Conservation (phyloP, 2,329 filamentous ascomycete species). For the Calonectria leucothoes region DNA sequence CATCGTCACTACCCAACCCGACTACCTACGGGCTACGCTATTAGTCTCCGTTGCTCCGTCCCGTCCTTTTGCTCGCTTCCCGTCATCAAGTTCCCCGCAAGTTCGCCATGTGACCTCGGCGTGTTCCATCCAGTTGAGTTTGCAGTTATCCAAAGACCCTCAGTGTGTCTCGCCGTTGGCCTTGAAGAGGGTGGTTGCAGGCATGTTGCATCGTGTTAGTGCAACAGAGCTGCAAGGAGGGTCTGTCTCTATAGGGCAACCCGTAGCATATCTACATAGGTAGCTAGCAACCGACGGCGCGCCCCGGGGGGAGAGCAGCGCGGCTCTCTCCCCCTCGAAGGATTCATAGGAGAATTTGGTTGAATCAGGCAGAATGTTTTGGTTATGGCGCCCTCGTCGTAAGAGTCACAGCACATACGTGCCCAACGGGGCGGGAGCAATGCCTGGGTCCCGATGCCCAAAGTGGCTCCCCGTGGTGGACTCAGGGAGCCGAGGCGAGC, state of each 20-base stretch:
- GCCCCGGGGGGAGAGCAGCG: not conserved
- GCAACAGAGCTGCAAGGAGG: not conserved
- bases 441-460: constrained; percentile 23
- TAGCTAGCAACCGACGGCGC: not conserved
- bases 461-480: constrained; percentile 23
- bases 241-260: not conserved
- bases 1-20: constrained; percentile 5
- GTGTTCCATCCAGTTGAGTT: not conserved
- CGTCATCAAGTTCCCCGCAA: not conserved
- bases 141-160: not conserved
- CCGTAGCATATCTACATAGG: not conserved
- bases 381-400: not conserved
- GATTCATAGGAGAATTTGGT: not conserved
- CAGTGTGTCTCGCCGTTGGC: not conserved
- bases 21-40: not conserved
- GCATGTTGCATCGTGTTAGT: not conserved
- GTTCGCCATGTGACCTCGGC: not conserved
- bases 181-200: not conserved
- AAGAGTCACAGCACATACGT: not conserved
- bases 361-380: not conserved
- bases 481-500: constrained; percentile 22
- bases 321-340: not conserved
- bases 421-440: constrained; percentile 1
- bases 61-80: not conserved
- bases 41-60: not conserved